A percentile compares a stretch with the other conserved stretches of the same genome.
phyloP scores from a whole-genome alignment of 441 rosid genomes.

The Gossypium aridum region DNA sequence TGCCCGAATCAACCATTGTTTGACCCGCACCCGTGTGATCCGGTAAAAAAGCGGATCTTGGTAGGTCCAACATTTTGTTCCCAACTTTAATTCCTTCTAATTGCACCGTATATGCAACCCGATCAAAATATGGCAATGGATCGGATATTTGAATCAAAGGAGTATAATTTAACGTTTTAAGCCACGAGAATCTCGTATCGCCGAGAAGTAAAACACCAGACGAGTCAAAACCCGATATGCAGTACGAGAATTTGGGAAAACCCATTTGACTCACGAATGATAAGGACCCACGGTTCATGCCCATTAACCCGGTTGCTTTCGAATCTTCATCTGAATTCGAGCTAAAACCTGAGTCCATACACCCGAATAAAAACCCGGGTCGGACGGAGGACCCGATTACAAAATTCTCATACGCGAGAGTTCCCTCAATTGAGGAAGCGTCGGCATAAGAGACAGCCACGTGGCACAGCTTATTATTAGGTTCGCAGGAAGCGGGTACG shows the following conservation, averaged over 20 bases:
- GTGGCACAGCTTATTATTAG: slow-evolving; percentile 33
- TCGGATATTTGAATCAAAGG: slow-evolving; percentile 35
- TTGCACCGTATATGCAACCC: slow-evolving; percentile 56
- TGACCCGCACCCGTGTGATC: slow-evolving; percentile 75
- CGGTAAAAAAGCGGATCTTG: slow-evolving; percentile 37
- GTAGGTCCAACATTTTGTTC: slow-evolving; percentile 27
- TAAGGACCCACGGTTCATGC: slow-evolving; percentile 60
- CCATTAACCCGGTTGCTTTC: slow-evolving; percentile 58
- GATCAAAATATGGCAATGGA: slow-evolving; percentile 53
- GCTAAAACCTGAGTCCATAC: slow-evolving; percentile 47
- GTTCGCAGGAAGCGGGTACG: slow-evolving; percentile 53
- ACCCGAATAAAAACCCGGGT: slow-evolving; percentile 44
- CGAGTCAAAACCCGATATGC: slow-evolving; percentile 53
- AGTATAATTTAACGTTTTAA: slow-evolving; percentile 40
- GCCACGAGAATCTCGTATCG: slow-evolving; percentile 33
- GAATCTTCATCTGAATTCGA: slow-evolving; percentile 56
- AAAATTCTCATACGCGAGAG: slow-evolving; percentile 39
- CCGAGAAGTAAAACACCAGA: slow-evolving; percentile 48
- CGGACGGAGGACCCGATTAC: slow-evolving; percentile 27
- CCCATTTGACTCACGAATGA: slow-evolving; percentile 55
- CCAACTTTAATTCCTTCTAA: slow-evolving; percentile 49
- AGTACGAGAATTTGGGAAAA: slow-evolving; percentile 51
- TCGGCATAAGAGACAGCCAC: slow-evolving; percentile 51
- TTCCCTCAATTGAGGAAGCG: slow-evolving; percentile 49
- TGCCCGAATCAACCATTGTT: slow-evolving; percentile 66